Percentiles rank a stretch among this genome's conserved stretches.
phyloP scores from a whole-genome alignment of 2,329 filamentous ascomycete species.

The Metarhizium brunneum region DNA sequence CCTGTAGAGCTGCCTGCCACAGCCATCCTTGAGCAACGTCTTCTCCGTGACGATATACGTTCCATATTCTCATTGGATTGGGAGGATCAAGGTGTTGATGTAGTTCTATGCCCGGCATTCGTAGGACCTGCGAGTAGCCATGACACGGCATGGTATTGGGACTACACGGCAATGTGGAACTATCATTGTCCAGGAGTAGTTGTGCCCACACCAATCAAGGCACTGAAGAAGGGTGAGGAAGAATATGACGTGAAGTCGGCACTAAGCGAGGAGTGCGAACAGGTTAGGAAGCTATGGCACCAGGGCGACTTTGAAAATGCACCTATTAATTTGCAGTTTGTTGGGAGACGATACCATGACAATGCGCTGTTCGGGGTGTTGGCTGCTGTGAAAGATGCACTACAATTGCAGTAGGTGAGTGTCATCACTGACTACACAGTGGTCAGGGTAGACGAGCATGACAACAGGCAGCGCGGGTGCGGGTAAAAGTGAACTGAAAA shows the following conservation, averaged over 20 bases:
- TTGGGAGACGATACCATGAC: constrained; percentile 25
- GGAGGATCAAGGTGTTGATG: constrained; percentile 24
- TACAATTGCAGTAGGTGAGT: neutral
- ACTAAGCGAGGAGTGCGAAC: constrained; percentile 7
- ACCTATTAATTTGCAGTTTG: constrained; percentile 23
- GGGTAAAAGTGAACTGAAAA: neutral
- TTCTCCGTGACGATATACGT: constrained; percentile 20
- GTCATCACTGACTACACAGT: neutral
- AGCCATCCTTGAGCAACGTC: constrained; percentile 16
- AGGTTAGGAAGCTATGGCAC: constrained; percentile 21
- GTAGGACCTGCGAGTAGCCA: constrained; percentile 20
- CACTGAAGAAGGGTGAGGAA: neutral
- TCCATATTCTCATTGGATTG: constrained; percentile 22
- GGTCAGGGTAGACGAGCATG: neutral
- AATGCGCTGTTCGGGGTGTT: constrained; percentile 21
- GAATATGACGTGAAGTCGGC: neutral
- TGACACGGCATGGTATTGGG: constrained; percentile 25
- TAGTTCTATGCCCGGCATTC: constrained; percentile 17
- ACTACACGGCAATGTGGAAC: constrained; percentile 27
- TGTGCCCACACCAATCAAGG: constrained; percentile 20
- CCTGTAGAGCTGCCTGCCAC: neutral
- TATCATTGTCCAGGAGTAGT: constrained; percentile 25
- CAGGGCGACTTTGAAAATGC: constrained; percentile 24
- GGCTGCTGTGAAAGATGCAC: constrained; percentile 1
- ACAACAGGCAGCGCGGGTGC: neutral